These are phyloP conservation scores for Hyphodiscus hymeniophilus DNA, from an alignment of 495 filamentous ascomycete species.

Conservation along the genomic window DNA sequence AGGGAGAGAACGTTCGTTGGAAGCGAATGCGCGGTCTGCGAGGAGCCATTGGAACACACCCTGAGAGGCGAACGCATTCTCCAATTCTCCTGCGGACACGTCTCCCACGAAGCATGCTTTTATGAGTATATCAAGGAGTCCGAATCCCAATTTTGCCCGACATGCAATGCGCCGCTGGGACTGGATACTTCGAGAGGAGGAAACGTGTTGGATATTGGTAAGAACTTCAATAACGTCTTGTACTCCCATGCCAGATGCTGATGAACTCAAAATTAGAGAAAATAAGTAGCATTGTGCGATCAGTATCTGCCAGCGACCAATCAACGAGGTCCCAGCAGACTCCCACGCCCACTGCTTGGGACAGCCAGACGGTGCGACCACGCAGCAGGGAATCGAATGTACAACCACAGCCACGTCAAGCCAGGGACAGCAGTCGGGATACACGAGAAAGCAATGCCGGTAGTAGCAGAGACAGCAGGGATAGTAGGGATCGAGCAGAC, in stretches of 20 bases:
- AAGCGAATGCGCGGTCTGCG: conserved; percentile 90
- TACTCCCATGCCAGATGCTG: conserved; percentile 11
- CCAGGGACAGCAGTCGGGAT: conserved; percentile 34
- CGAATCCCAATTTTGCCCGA: conserved; percentile 90
- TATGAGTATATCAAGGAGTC: conserved; percentile 97
- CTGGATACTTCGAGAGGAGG: conserved; percentile 93
- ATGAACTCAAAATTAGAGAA: conserved; percentile 55
- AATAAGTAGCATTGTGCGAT: conserved; percentile 88
- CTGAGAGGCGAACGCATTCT: conserved; percentile 90
- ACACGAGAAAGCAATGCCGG: conserved; percentile 40
- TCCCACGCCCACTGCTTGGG: conserved; percentile 41
- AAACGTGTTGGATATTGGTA: conserved; percentile 91
- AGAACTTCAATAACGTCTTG: conserved; percentile 26
- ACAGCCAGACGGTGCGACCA: conserved; percentile 38
- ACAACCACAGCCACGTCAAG: conserved; percentile 17
- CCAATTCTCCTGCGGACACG: conserved; percentile 92
- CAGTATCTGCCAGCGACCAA: conserved; percentile 59
- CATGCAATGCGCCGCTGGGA: conserved; percentile 87
- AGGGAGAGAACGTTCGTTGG: conserved; percentile 94
- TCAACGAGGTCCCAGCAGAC: conserved; percentile 38
- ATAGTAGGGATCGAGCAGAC: conserved; percentile 48
- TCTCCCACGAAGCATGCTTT: conserved; percentile 97
- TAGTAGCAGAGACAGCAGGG: conserved; percentile 37
- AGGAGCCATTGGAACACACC: conserved; percentile 95
- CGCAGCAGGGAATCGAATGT: conserved; percentile 37